Conservation (phyloP, 306 rosid genomes). For the Casuarina glauca region DNA sequence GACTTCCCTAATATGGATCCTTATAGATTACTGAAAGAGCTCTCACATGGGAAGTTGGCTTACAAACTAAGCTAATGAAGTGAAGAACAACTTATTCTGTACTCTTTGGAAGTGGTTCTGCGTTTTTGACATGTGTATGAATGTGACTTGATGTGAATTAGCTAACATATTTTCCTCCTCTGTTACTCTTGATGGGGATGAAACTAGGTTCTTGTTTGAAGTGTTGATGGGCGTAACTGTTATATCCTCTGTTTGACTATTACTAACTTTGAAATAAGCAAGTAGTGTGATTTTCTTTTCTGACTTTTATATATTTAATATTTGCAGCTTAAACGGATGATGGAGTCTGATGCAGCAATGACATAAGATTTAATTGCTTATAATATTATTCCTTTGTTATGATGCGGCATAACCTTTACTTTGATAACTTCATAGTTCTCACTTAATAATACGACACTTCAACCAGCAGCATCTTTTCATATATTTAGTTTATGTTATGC, state of each 20-base stretch:
- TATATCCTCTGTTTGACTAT: background rate
- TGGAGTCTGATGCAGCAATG: constrained; percentile 89
- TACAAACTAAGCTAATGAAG: background rate
- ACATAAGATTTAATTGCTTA: constrained; percentile 83
- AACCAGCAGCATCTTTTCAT: too few species aligned
- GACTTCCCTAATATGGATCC: too few species aligned
- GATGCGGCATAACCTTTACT: too few species aligned
- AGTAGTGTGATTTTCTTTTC: background rate
- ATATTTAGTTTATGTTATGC: too few species aligned
- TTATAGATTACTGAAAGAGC: too few species aligned
- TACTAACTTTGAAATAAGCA: background rate
- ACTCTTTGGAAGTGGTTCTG: background rate
- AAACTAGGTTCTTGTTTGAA: background rate
- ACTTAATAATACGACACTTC: too few species aligned
- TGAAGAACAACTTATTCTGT: background rate
- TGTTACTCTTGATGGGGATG: background rate
- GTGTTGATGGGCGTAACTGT: background rate
- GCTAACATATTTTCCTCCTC: background rate
- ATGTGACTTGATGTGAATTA: background rate
- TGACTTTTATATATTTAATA: background rate
- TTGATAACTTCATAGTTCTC: too few species aligned
- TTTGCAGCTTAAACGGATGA: constrained; percentile 71
- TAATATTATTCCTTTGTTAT: constrained; percentile 72
- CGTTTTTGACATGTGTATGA: background rate
- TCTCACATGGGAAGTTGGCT: too few species aligned